Evolutionary conservation across 73 alveolate species (phyloP), one percentile per base, ranked within the genome.

Genomic region (Paraurostyla sp.): DNA sequence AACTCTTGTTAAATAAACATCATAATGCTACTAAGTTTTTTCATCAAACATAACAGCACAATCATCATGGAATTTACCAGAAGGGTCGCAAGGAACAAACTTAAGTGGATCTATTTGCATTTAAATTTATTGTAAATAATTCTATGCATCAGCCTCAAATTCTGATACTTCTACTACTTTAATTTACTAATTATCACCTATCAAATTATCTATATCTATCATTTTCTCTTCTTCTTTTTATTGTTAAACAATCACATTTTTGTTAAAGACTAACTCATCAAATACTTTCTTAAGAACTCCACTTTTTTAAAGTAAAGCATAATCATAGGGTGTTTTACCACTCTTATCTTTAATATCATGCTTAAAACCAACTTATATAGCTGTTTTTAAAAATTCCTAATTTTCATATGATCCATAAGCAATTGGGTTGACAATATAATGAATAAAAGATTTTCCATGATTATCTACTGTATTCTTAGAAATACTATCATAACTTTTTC

Each of bases 321-420:
- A 91, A 42, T 92, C 91, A 43, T 85, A 83, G 0, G 99, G 99
- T 0, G 97, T 86, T 73, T 62, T 76, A 41, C 96, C 95, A 0
- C 62, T 33, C 33, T 76, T 82, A 78, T 97, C 99, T 65, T 35
- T 57, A 3, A 91, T 62, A 40, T 83, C 91, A 4, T 78, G 88
- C 25, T 81, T 60, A 51, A 94, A 94, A 0, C 95, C 92, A 13
- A 87, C 87, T 27, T 89, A 89, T 32, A 94, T 43, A 59, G 94
- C 85, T 78, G 46, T 85, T 51, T 93, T 76, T 42, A 97, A 90
- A 85, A 97, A 76, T 36, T 93, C 91, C 22, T 58, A 49, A 83
- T 97, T 97, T 85, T 97, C 99, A 92, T 90, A 95, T 43, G 99
- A 95, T 41, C 98, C 99, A 80, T 60, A 95, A 32, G 85, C 92